A percentile compares a stretch with the other conserved stretches of the same genome.
Conservation (phyloP, 805 yeast genomes). For the Saccharomyces eubayanus region DNA sequence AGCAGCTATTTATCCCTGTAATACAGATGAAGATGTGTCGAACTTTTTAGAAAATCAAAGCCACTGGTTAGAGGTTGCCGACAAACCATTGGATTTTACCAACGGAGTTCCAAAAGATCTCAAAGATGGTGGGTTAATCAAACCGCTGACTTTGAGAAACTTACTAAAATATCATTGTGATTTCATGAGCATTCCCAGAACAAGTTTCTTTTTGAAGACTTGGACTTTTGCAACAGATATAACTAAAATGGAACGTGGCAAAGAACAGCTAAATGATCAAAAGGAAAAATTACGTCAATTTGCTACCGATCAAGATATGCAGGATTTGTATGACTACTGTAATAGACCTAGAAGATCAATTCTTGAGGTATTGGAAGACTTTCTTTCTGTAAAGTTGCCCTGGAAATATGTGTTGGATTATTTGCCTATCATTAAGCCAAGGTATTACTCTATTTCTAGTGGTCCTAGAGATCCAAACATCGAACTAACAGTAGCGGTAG, state of each 20-base stretch:
- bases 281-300: slow-evolving; percentile 69
- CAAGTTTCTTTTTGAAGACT: slow-evolving; percentile 66
- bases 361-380: slow-evolving; percentile 75
- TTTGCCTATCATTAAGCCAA: slow-evolving; percentile 69
- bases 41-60: slow-evolving; percentile 54
- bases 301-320: slow-evolving; percentile 58
- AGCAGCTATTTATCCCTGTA: slow-evolving; percentile 64
- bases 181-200: slow-evolving; percentile 69
- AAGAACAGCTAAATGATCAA: slow-evolving; percentile 46
- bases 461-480: slow-evolving; percentile 35
- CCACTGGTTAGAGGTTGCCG: slow-evolving; percentile 67
- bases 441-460: slow-evolving; percentile 82
- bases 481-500: slow-evolving; percentile 75
- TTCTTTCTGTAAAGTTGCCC: slow-evolving; percentile 68
- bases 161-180: slow-evolving; percentile 76
- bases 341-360: slow-evolving; percentile 86
- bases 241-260: slow-evolving; percentile 20
- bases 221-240: slow-evolving; percentile 67
- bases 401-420: slow-evolving; percentile 65
- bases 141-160: slow-evolving; percentile 58
- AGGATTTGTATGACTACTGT: slow-evolving; percentile 85
- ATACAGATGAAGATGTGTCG: slow-evolving; percentile 56
- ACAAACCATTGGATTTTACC: slow-evolving; percentile 35
- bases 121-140: slow-evolving; percentile 54
- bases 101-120: slow-evolving; percentile 16